phyloP scores from a whole-genome alignment of 371 early-diverging fungal species.

The Syncephalis fuscata region DNA sequence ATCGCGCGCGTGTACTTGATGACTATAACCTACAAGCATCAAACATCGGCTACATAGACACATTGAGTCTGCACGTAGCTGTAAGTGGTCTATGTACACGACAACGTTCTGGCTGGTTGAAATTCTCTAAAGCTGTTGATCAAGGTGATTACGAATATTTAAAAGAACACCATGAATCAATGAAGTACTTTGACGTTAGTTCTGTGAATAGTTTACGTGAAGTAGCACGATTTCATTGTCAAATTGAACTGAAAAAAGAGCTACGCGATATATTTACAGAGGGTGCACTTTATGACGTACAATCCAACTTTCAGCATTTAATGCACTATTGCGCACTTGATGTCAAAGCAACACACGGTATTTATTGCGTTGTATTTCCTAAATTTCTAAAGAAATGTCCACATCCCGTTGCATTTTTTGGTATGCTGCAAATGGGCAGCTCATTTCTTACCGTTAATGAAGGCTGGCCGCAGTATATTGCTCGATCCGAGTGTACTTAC shows the following conservation, averaged over 20 bases:
- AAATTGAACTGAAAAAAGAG: conserved; percentile 54
- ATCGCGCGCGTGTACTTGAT: conserved; percentile 74
- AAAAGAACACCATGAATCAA: conserved; percentile 10
- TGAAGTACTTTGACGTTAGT: conserved; percentile 41
- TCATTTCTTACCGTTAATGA: conserved; percentile 66
- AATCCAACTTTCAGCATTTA: conserved; percentile 32
- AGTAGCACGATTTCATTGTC: conserved; percentile 64
- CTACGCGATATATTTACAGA: conserved; percentile 47
- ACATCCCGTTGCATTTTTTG: conserved; percentile 86
- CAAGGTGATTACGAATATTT: conserved; percentile 13
- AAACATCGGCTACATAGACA: conserved; percentile 63
- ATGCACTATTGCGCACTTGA: conserved; percentile 86
- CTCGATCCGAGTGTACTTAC: conserved; percentile 33
- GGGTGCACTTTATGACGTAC: conserved; percentile 31
- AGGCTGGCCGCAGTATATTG: conserved; percentile 56
- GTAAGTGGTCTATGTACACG: conserved; percentile 79
- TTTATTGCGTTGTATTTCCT: conserved; percentile 54
- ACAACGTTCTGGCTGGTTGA: conserved; percentile 70
- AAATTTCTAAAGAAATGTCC: conserved; percentile 67
- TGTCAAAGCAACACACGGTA: conserved; percentile 56
- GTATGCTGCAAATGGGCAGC: conserved; percentile 77
- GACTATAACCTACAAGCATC: conserved; percentile 51
- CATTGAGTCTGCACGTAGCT: conserved; percentile 87
- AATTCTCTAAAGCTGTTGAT: conserved; percentile 30
- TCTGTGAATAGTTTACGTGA: conserved; percentile 64